phyloP scores from a whole-genome alignment of 805 yeast species.

The Candida nitratophila region DNA sequence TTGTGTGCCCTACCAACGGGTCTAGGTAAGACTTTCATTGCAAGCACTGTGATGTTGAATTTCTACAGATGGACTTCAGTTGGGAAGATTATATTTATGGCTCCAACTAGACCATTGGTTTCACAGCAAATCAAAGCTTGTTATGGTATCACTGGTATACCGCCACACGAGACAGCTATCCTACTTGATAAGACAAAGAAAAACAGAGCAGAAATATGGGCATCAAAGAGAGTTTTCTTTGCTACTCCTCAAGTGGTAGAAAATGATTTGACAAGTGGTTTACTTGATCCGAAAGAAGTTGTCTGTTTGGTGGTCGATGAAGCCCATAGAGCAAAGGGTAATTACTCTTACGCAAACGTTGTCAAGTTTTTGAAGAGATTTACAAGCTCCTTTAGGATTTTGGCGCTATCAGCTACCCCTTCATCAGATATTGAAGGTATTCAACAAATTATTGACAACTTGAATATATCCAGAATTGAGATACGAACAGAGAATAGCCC shows the following conservation, averaged over 20 bases:
- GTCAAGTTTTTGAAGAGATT: conserved; percentile 57
- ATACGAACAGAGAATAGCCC: conserved; percentile 78
- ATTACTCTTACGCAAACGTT: conserved; percentile 84
- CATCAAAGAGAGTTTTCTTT: conserved; percentile 69
- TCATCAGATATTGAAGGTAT: conserved; percentile 84
- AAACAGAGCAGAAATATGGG: conserved; percentile 77
- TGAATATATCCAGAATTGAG: conserved; percentile 71
- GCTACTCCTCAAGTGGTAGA: conserved; percentile 96
- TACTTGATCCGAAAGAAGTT: conserved; percentile 66
- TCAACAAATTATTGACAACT: conserved; percentile 71
- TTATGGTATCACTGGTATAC: conserved; percentile 77
- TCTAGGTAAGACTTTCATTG: conserved; percentile 93
- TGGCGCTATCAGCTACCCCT: conserved; percentile 96
- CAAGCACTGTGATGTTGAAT: conserved; percentile 88
- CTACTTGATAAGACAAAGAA: conserved; percentile 45
- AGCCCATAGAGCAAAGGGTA: conserved; percentile 91
- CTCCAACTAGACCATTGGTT: conserved; percentile 94
- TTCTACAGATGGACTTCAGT: conserved; percentile 77
- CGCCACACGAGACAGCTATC: conserved; percentile 71
- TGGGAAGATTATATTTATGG: conserved; percentile 85
- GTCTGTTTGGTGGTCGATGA: conserved; percentile 85
- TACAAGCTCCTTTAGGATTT: conserved; percentile 59
- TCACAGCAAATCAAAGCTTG: conserved; percentile 96
- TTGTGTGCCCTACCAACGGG: conserved; percentile 96
- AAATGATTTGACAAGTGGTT: conserved; percentile 74